Evolutionary conservation across 257 asterid species (phyloP).

Genomic region (Salvia splendens): DNA sequence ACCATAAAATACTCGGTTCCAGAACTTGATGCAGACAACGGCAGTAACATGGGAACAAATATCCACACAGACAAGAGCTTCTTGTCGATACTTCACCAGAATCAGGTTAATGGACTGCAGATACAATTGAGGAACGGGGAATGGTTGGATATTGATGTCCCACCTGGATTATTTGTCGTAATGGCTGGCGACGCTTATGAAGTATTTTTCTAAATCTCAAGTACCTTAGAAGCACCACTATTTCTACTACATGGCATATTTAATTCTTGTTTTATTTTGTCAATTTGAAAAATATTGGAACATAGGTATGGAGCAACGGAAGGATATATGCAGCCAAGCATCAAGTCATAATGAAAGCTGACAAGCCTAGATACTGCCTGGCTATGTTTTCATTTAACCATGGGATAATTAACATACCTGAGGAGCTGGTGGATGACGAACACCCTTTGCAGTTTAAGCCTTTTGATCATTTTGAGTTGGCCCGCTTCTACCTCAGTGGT

Average conservation of each 20-base stretch:
- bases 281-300: constrained; percentile 9
- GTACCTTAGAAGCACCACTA: not conserved
- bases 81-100: constrained; percentile 55
- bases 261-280: not conserved
- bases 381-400: constrained; percentile 56
- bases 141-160: constrained; percentile 53
- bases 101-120: constrained; percentile 56
- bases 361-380: constrained; percentile 47
- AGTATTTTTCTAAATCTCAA: constrained; percentile 22
- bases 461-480: constrained; percentile 54
- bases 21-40: constrained; percentile 15
- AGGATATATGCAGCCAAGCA: constrained; percentile 55
- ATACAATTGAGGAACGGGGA: constrained; percentile 51
- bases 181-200: constrained; percentile 68
- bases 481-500: constrained; percentile 39
- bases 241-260: not conserved
- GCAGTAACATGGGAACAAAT: constrained; percentile 41
- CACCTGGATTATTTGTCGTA: constrained; percentile 53
- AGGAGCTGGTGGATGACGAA: constrained; percentile 56
- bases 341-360: constrained; percentile 50
- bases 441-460: constrained; percentile 54
- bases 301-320: constrained; percentile 78
- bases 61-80: constrained; percentile 65
- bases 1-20: constrained; percentile 49
- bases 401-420: constrained; percentile 46